These are phyloP conservation scores for Puccinia triticina DNA, from an alignment of 1,284 basidiomycete species.

Conservation along the genomic window DNA sequence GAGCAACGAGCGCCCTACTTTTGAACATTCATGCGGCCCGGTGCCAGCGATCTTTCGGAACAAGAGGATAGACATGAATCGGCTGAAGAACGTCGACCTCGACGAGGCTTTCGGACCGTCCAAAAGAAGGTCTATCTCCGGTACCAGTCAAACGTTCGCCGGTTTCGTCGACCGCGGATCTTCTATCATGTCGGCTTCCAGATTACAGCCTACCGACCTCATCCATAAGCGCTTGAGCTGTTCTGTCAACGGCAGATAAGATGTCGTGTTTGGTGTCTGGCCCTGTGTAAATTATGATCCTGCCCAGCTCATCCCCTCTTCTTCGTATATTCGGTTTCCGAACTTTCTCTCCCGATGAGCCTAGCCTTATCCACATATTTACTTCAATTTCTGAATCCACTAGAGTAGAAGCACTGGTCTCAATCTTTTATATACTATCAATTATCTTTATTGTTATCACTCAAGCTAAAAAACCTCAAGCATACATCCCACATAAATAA, in stretches of 20 bases:
- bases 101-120: slow-evolving; percentile 24
- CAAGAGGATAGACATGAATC: slow-evolving; percentile 32
- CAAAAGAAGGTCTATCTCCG: slow-evolving; percentile 28
- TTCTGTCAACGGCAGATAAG: slow-evolving; percentile 27
- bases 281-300: background rate
- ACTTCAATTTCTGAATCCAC: background rate
- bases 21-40: slow-evolving; percentile 15
- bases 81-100: slow-evolving; percentile 8
- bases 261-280: background rate
- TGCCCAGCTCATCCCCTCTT: background rate
- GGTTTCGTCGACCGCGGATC: slow-evolving; percentile 9
- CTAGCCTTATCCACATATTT: background rate
- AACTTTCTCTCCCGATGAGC: background rate
- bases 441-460: background rate
- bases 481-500: too few relatives aligned
- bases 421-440: background rate
- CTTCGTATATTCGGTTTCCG: background rate
- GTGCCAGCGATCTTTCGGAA: slow-evolving; percentile 28
- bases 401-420: slow-evolving; percentile 8
- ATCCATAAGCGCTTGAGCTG: slow-evolving; percentile 2
- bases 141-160: background rate
- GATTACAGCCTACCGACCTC: background rate
- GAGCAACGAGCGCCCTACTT: slow-evolving; percentile 1
- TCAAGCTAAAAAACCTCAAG: background rate
- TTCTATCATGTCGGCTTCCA: background rate